Conservation (phyloP, 306 rosid species). For the Vachellia collinsii region DNA sequence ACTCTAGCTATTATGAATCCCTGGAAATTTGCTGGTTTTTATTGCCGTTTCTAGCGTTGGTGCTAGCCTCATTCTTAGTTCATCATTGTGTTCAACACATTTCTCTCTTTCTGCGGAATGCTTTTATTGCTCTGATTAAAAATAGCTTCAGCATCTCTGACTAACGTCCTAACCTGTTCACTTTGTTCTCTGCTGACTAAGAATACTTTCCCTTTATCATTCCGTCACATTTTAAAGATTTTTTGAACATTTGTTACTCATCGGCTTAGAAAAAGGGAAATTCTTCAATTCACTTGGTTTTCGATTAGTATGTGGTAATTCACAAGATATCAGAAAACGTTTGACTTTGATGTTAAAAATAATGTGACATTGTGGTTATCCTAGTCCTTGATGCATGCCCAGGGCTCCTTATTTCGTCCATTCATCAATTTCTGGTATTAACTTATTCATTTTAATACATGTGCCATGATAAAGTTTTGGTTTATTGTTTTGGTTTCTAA, state of each 20-base stretch:
- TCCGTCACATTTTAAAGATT: background rate
- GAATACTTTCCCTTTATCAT: background rate
- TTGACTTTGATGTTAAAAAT: slow-evolving; percentile 9
- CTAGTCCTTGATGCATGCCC: background rate
- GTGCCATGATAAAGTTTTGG: background rate
- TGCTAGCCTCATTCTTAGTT: background rate
- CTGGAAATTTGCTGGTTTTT: background rate
- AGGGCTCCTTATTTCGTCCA: background rate
- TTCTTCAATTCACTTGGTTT: slow-evolving; percentile 8
- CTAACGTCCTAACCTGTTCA: background rate
- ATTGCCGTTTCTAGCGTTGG: background rate
- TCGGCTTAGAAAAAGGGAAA: background rate
- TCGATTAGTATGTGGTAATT: background rate
- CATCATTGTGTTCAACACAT: background rate
- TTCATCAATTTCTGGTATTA: background rate
- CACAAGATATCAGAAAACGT: slow-evolving; percentile 1
- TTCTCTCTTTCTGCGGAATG: slow-evolving; percentile 5
- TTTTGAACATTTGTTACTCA: slow-evolving; percentile 1
- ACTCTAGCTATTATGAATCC: background rate
- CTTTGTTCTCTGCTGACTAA: background rate
- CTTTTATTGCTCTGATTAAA: slow-evolving; percentile 14
- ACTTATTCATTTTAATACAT: background rate
- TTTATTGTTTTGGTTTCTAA: background rate
- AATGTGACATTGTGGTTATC: slow-evolving; percentile 18
- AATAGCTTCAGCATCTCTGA: slow-evolving; percentile 33